Base-by-base conservation (phyloP, 805 yeast species). In the Teunomyces aglyptinius region DNA sequence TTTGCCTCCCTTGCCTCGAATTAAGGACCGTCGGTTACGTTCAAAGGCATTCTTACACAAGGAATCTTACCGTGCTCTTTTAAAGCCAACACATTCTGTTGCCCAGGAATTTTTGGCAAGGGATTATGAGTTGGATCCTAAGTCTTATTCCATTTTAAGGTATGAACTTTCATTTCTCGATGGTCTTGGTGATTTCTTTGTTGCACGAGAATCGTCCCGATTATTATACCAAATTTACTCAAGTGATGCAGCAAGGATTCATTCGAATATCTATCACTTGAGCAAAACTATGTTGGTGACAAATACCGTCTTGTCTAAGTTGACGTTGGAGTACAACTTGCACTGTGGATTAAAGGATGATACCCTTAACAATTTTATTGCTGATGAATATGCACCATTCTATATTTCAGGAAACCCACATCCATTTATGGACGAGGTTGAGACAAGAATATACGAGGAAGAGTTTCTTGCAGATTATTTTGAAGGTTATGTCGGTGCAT, bases 401-500 rank as follows among this genome's bases (percentile, higher is more conserved):
- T 34, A 42, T n/a, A 35, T 46, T 15, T 41, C 52, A 5, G 48
- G 50, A 7, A 46, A 41, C 18, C 33, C 26, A 12, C 28, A 48
- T n/a, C 36, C 36, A 19, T 33, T 12, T 20, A 42, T 43, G 31
- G 49, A 51, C 27, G 51, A 42, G n/a, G 50, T 50, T 2, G 56
- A 55, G 20, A 49, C 51, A 1, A 48, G 59, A 27, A 49, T 59
- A 29, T 70, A 68, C 48, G 75, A 71, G 52, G 73, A 70, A 44
- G 76, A 71, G 47, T 68, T 70, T 49, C 56, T 70, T 28, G 76
- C 69, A 1, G 76, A 71, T 48, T 71, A 64, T 51, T 71, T 71
- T 47, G 76, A 71, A 49, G 66, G 65, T 43, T 71, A 71, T 41
- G 66, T 68, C n/a, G 76, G 73, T n/a, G 71, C 74, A 0, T 58